Conservation (phyloP, 1,139 yeast genomes). For the Pichiaceae sp. region DNA sequence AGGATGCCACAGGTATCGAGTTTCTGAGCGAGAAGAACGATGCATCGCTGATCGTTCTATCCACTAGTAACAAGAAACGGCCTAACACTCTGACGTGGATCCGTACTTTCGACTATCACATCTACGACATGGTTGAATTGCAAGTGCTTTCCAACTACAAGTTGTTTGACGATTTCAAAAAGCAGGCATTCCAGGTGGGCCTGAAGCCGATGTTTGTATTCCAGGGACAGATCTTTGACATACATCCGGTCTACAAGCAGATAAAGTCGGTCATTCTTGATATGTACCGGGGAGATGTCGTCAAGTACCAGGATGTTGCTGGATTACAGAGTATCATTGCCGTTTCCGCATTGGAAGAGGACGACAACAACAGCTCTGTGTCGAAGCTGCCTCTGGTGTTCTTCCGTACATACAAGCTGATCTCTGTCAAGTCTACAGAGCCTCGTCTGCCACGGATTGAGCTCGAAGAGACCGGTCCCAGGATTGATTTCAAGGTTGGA, state of each 20-base stretch:
- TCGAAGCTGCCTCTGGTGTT: slow-evolving; percentile 64
- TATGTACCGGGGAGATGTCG: slow-evolving; percentile 81
- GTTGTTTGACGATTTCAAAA: slow-evolving; percentile 71
- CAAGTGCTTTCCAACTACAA: slow-evolving; percentile 63
- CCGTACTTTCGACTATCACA: slow-evolving; percentile 82
- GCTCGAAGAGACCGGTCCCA: slow-evolving; percentile 91
- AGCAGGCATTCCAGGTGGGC: slow-evolving; percentile 77
- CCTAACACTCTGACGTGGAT: slow-evolving; percentile 85
- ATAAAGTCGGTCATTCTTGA: slow-evolving; percentile 84
- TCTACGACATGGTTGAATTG: slow-evolving; percentile 92
- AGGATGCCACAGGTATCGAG: slow-evolving; percentile 79
- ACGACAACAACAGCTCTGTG: slow-evolving; percentile 53
- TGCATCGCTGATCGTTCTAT: slow-evolving; percentile 73
- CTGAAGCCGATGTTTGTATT: slow-evolving; percentile 91
- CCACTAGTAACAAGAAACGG: slow-evolving; percentile 82
- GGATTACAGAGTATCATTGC: slow-evolving; percentile 89
- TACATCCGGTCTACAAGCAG: slow-evolving; percentile 80
- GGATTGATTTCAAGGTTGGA: slow-evolving; percentile 88
- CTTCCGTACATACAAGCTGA: slow-evolving; percentile 85
- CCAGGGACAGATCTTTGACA: slow-evolving; percentile 87
- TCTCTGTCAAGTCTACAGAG: slow-evolving; percentile 65
- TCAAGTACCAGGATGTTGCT: slow-evolving; percentile 84
- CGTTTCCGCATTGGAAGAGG: slow-evolving; percentile 63
- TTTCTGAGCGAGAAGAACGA: slow-evolving; percentile 94
- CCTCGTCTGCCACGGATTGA: slow-evolving; percentile 93